Evolutionary conservation across 179 eudicot species (phyloP), one percentile per base, ranked within the genome.

Genomic region (Amaranthus tricolor): DNA sequence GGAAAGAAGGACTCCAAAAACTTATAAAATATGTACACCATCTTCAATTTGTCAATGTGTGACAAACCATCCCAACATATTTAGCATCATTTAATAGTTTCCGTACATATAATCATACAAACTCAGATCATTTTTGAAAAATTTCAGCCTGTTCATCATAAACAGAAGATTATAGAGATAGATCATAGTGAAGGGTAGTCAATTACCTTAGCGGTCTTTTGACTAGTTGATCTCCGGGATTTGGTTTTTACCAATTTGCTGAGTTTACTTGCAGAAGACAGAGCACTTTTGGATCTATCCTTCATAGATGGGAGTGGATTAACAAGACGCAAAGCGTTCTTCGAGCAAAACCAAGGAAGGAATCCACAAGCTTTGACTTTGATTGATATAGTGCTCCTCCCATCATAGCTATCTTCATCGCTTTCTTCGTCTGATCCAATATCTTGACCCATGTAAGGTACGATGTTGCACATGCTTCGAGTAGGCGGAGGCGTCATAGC

Each of bases 301-400:
- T 92, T 94, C 84, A 88, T 76, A 10, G 83, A 83, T 0, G 97
- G 95, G n/a, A 93, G 74, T 31, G 91, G 97, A 86, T 90, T 90
- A 9, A 89, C 62, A 2, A 92, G 84, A 47, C 90, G 83, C 85
- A 93, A 80, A 55, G 97, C 82, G 79, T 85, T 91, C 85, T 87
- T 94, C 16, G 89, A 81, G 82, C 93, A 91, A 76, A 95, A 82
- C 77, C 89, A 85, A 61, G 99, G 93, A 76, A 95, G 86, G 57
- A 95, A 85, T 10, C 93, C 90, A 77, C 89, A 88, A 59, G 82
- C 78, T 82, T 95, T 95, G 20, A 87, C 82, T 49, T 95, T 93
- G 8, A 86, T 81, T 5, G 90, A 70, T 54, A 80, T 72, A 64
- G 82, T 83, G 13, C 81, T 81, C 50, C 73, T 77, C 19, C 75